Evolutionary conservation across 495 filamentous ascomycete genomes (phyloP).

Genomic region (Massariosphaeria phaeospora): DNA sequence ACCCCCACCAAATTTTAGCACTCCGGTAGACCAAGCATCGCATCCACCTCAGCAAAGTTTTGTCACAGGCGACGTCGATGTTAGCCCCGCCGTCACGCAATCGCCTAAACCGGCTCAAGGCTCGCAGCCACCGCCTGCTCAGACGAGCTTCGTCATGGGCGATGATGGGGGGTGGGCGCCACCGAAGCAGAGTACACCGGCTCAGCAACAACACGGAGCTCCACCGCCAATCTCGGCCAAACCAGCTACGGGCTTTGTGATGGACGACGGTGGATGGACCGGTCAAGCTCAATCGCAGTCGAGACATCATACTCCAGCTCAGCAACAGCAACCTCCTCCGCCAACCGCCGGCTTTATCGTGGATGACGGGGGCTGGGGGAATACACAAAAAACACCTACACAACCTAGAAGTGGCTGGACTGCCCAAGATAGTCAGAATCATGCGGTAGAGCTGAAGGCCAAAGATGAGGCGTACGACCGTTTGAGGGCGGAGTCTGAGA

Average conservation of each 20-base stretch:
- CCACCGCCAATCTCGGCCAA: too few relatives aligned
- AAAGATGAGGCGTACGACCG: conserved; percentile 18
- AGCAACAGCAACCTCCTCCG: conserved; percentile 1
- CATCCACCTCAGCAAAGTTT: conserved; percentile 12
- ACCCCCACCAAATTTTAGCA: conserved; percentile 13
- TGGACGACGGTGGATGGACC: too few relatives aligned
- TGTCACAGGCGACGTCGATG: conserved; percentile 12
- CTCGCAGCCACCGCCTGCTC: conserved; percentile 7
- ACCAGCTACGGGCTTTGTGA: too few relatives aligned
- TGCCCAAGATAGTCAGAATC: conserved; percentile 4
- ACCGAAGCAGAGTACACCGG: too few relatives aligned
- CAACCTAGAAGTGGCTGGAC: conserved; percentile 1
- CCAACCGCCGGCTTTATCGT: conserved; percentile 9
- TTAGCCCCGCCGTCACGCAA: neutral
- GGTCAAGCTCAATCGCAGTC: neutral
- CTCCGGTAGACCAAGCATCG: conserved; percentile 2
- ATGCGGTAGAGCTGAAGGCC: conserved; percentile 12
- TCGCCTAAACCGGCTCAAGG: conserved; percentile 5
- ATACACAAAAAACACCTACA: conserved; percentile 5
- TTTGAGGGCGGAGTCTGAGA: conserved; percentile 5
- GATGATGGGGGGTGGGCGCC: conserved; percentile 15
- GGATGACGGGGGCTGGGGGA: conserved; percentile 23
- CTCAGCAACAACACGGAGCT: too few relatives aligned
- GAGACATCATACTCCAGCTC: neutral
- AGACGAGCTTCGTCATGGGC: conserved; percentile 14